Percentiles rank a stretch among this genome's conserved stretches.
These are phyloP conservation scores for Calonectria crousiana DNA, from an alignment of 2,329 filamentous ascomycete species.

Conservation along the genomic window DNA sequence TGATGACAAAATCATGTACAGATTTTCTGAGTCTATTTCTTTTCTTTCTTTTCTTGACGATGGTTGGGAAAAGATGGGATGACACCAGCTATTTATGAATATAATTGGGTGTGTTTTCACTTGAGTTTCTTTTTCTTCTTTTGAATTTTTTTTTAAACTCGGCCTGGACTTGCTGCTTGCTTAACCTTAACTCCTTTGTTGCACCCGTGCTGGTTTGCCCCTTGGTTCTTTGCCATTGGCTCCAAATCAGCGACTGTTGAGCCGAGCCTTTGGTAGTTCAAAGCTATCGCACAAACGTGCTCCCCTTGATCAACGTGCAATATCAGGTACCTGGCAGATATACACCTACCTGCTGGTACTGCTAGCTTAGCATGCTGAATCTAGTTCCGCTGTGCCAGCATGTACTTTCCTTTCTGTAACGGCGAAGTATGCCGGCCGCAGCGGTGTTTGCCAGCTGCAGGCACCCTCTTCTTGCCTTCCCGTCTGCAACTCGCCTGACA, in stretches of 20 bases:
- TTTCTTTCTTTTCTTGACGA: slow-evolving; percentile 11
- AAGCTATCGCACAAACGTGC: not conserved
- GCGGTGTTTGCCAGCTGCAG: not conserved
- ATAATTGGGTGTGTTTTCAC: slow-evolving; percentile 26
- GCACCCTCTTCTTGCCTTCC: not conserved
- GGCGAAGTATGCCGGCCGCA: too few relatives aligned
- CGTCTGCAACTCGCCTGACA: slow-evolving; percentile 18
- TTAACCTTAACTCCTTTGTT: not conserved
- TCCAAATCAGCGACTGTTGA: not conserved
- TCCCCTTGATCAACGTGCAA: not conserved
- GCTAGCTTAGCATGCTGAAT: not conserved
- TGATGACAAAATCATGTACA: slow-evolving; percentile 23
- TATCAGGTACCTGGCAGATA: not conserved
- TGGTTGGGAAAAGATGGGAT: slow-evolving; percentile 23
- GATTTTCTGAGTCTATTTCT: not conserved
- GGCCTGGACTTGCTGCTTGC: not conserved
- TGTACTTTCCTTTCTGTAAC: not conserved
- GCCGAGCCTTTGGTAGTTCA: not conserved
- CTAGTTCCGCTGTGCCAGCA: too few relatives aligned
- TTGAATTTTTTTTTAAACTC: not conserved
- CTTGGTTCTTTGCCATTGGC: too few relatives aligned
- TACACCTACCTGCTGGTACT: not conserved
- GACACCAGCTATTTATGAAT: slow-evolving; percentile 32
- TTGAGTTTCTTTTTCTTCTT: too few relatives aligned
- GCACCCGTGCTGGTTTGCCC: too few relatives aligned